These are phyloP conservation scores for Echria macrotheca DNA, from an alignment of 495 filamentous ascomycete genomes.

Conservation along the genomic window DNA sequence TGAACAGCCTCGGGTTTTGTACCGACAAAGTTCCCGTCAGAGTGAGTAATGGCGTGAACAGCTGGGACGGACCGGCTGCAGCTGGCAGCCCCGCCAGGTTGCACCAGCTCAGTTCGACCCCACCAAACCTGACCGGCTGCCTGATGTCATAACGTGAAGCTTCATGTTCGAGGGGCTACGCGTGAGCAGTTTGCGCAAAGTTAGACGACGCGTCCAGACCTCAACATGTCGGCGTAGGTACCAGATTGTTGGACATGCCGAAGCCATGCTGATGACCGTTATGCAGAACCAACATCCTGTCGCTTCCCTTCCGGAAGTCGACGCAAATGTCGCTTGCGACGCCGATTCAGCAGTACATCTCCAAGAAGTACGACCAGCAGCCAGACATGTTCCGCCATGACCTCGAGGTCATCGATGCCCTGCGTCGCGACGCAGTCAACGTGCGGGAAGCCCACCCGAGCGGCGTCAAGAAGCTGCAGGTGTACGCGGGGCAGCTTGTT, in stretches of 20 bases:
- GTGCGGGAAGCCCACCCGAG: conserved; percentile 85
- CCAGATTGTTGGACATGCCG: background rate
- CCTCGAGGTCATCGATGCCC: conserved; percentile 75
- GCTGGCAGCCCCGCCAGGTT: background rate
- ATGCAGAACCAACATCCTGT: conserved; percentile 40
- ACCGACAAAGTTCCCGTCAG: too few relatives aligned
- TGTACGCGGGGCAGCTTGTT: conserved; percentile 86
- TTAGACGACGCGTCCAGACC: background rate
- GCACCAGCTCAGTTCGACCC: background rate
- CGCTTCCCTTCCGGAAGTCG: conserved; percentile 82
- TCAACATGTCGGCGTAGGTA: conserved; percentile 13
- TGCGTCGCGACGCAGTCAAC: conserved; percentile 77
- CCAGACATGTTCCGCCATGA: conserved; percentile 95
- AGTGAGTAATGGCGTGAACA: too few relatives aligned
- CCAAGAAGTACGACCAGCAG: conserved; percentile 97
- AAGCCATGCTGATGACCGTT: too few relatives aligned
- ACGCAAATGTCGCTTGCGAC: conserved; percentile 66
- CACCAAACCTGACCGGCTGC: conserved; percentile 5
- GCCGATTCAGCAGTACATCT: conserved; percentile 94
- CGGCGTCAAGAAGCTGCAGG: conserved; percentile 78
- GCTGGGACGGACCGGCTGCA: background rate
- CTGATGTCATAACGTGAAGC: conserved; percentile 11
- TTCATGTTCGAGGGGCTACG: background rate
- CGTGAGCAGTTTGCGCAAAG: background rate
- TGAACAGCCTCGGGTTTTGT: too few relatives aligned